Percentiles rank a stretch among this genome's conserved stretches.
phyloP scores from a whole-genome alignment of 176 grass and related monocot species.

The Pharus latifolius region DNA sequence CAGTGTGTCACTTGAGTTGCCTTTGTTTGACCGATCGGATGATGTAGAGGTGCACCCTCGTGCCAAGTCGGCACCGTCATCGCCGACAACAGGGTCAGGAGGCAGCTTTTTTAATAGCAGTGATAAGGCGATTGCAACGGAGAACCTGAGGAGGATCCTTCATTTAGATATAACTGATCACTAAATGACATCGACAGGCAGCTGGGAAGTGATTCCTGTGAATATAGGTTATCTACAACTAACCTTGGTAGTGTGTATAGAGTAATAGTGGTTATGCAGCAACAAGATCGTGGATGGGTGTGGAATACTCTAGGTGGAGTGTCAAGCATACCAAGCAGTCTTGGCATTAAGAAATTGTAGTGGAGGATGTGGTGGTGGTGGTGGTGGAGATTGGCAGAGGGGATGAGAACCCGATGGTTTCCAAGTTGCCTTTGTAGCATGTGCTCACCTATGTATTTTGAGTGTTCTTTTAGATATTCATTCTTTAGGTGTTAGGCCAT shows the following conservation, averaged over 20 bases:
- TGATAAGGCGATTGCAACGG: constrained; percentile 45
- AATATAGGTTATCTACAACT: constrained; percentile 31
- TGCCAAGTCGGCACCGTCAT: constrained; percentile 72
- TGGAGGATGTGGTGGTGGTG: constrained; percentile 16
- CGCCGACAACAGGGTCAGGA: constrained; percentile 36
- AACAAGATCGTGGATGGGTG: neutral
- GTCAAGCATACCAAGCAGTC: constrained; percentile 17
- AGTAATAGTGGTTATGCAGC: constrained; percentile 1
- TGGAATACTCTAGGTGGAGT: constrained; percentile 14
- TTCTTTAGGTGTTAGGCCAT: constrained; percentile 12
- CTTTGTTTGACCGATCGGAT: constrained; percentile 9
- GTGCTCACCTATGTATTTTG: neutral
- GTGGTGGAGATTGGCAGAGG: neutral
- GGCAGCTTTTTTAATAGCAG: constrained; percentile 26
- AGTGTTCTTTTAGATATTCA: neutral
- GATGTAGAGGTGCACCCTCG: constrained; percentile 19
- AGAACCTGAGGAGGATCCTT: constrained; percentile 92
- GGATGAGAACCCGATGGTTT: constrained; percentile 8
- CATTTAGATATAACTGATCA: constrained; percentile 40
- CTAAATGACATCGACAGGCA: neutral
- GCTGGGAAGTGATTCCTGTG: neutral
- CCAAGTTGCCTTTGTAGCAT: constrained; percentile 26
- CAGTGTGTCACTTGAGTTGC: constrained; percentile 61
- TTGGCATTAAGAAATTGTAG: neutral
- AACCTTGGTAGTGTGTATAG: constrained; percentile 33